phyloP scores from a whole-genome alignment of 495 filamentous ascomycete species.

The Xylaria sp. region DNA sequence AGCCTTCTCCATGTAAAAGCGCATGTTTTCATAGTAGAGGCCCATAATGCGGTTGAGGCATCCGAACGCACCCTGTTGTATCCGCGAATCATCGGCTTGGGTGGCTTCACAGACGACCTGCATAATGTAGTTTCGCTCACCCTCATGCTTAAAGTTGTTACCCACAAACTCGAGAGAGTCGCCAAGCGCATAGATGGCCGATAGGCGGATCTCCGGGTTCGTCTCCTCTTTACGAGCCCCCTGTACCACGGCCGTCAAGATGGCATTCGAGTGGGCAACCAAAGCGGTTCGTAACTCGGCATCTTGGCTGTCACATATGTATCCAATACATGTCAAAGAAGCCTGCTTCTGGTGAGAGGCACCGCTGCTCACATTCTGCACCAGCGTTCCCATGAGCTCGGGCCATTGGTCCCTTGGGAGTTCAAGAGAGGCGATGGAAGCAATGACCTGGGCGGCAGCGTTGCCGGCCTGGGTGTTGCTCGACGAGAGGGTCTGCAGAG shows the following conservation, averaged over 20 bases:
- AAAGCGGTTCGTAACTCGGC: slow-evolving; percentile 81
- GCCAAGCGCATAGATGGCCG: slow-evolving; percentile 90
- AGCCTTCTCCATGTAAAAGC: slow-evolving; percentile 99
- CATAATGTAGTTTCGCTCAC: slow-evolving; percentile 99
- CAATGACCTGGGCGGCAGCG: slow-evolving; percentile 91
- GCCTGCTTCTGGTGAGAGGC: slow-evolving; percentile 88
- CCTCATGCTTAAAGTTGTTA: slow-evolving; percentile 98
- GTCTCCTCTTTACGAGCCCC: slow-evolving; percentile 95
- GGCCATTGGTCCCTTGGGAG: slow-evolving; percentile 92
- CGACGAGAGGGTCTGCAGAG: slow-evolving; percentile 82
- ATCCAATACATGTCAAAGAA: slow-evolving; percentile 92
- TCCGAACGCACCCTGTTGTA: slow-evolving; percentile 94
- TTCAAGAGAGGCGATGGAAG: slow-evolving; percentile 93
- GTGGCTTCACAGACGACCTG: slow-evolving; percentile 99
- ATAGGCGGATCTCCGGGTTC: slow-evolving; percentile 85
- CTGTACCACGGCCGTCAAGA: slow-evolving; percentile 96
- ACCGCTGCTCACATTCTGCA: slow-evolving; percentile 89
- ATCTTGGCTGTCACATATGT: slow-evolving; percentile 96
- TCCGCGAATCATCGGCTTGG: slow-evolving; percentile 83
- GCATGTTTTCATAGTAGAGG: slow-evolving; percentile 98
- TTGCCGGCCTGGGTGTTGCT: slow-evolving; percentile 80
- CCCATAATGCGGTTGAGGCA: slow-evolving; percentile 98
- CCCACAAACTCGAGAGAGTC: slow-evolving; percentile 98
- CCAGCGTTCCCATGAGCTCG: slow-evolving; percentile 87
- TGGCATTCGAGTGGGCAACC: slow-evolving; percentile 90